Evolutionary conservation across 148 eudicot species (phyloP).

Genomic region (Chenopodium album): DNA sequence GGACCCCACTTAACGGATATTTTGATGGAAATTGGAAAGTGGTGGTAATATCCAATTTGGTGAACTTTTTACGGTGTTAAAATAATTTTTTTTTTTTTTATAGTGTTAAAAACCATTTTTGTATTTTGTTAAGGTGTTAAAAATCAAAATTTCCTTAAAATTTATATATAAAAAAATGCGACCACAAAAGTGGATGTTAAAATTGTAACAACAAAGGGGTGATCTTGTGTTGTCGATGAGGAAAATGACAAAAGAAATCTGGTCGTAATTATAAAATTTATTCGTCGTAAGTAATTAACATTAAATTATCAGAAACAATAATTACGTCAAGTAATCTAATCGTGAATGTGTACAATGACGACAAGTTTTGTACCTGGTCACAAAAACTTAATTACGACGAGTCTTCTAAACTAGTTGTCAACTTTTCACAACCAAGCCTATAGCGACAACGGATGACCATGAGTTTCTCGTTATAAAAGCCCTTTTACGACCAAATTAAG

Average conservation of each 20-base stretch:
- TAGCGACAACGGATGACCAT: background rate
- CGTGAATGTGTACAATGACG: background rate
- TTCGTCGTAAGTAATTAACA: background rate
- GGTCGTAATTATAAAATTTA: background rate
- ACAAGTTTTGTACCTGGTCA: background rate
- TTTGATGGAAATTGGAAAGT: too few species aligned
- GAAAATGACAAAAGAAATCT: background rate
- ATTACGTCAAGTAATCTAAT: background rate
- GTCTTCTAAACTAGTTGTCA: background rate
- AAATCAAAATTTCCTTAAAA: too few species aligned
- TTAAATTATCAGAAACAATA: background rate
- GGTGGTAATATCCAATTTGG: too few species aligned
- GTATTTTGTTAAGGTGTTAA: too few species aligned
- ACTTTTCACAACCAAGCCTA: background rate
- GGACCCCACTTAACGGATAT: too few species aligned
- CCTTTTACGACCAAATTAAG: constrained; percentile 2
- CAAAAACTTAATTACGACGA: background rate
- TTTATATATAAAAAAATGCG: too few species aligned
- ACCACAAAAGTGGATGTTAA: too few species aligned
- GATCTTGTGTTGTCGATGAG: too few species aligned
- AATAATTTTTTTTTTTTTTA: too few species aligned
- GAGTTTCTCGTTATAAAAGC: constrained; percentile 1
- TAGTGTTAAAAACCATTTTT: too few species aligned
- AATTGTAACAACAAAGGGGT: too few species aligned
- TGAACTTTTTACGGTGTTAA: too few species aligned